Base-by-base conservation (phyloP, 805 yeast genomes). In the Zygoascus flipseniorum region DNA sequence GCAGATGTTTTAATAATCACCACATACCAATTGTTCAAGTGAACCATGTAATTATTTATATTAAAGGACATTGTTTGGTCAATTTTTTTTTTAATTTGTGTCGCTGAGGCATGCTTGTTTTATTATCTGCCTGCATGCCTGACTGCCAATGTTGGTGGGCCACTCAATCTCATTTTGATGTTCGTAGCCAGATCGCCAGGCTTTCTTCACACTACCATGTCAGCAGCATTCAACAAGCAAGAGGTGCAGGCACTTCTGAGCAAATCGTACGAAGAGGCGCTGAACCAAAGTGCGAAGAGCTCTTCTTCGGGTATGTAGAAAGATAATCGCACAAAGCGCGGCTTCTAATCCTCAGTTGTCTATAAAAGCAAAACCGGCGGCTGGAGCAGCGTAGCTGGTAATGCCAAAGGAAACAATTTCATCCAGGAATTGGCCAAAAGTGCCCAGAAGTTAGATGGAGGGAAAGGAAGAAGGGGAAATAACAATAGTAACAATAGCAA, bases 341-440 rank as follows among this genome's bases (percentile, higher is more conserved):
- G 39, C 9, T 32, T 26, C 48, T 44, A 44, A 44, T 31, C 9
- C 4, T 13, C 28, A 45, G 57, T 51, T 16, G 44, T 58, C 18
- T 58, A 56, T 46, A 57, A 55, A 37, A 58, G 58, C 13, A 55
- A 55, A 11, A 32, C 57, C 4, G 61, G 61, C 13, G 58, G 60
- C 11, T 58, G 61, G 61, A 58, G 56, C 4, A 50, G 47, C 19
- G 50, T 58, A 2, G 43, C 47, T n/a, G 47, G 37, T 4, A 35
- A 43, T 23, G 32, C 39, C 35, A 53, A 53, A 43, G 42, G 52
- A 1, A 43, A 37, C 52, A 35, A 44, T 16, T 39, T 53, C 23
- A 46, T 53, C 37, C 48, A 53, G 19, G 55, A 53, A 32, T 16
- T 53, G 52, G 19, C 50, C 18, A 52, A 52, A 42, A 44, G 47